Conservation (phyloP, 2,329 filamentous ascomycete species). For the Chaetoscypha palmicola region DNA sequence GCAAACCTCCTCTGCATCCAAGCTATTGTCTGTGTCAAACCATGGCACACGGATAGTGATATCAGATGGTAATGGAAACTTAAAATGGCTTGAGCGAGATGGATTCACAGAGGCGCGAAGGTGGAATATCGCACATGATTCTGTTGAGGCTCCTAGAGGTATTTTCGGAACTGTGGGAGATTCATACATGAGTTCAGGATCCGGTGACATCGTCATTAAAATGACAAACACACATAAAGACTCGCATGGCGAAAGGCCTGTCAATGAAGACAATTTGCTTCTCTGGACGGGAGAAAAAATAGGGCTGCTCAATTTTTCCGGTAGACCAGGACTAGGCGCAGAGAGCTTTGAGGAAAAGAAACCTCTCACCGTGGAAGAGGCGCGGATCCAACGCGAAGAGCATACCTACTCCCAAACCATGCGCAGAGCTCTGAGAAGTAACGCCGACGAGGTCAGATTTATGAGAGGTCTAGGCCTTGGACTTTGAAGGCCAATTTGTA, state of each 20-base stretch:
- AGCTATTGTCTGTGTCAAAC: slow-evolving; percentile 71
- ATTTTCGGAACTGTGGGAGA: slow-evolving; percentile 43
- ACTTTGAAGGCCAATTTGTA: slow-evolving; percentile 5
- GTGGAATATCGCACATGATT: slow-evolving; percentile 49
- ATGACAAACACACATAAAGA: slow-evolving; percentile 48
- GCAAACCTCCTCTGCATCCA: slow-evolving; percentile 72
- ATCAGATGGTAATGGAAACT: slow-evolving; percentile 72
- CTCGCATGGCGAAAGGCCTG: slow-evolving; percentile 27
- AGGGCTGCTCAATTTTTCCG: slow-evolving; percentile 62
- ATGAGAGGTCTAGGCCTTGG: slow-evolving; percentile 54
- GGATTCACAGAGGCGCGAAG: slow-evolving; percentile 55
- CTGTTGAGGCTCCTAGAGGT: slow-evolving; percentile 39
- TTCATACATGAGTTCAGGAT: slow-evolving; percentile 35
- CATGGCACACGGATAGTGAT: slow-evolving; percentile 79
- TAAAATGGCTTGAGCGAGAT: slow-evolving; percentile 90
- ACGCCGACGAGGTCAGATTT: slow-evolving; percentile 73
- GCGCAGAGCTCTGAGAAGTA: slow-evolving; percentile 65
- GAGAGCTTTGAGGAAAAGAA: slow-evolving; percentile 43
- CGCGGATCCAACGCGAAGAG: slow-evolving; percentile 48
- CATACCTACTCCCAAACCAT: slow-evolving; percentile 61
- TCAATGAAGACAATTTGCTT: slow-evolving; percentile 62
- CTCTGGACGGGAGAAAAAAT: slow-evolving; percentile 85
- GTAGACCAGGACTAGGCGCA: slow-evolving; percentile 40
- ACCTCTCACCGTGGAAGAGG: slow-evolving; percentile 36
- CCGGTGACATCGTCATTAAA: slow-evolving; percentile 73